Conservation (phyloP, 768 basidiomycete genomes). For the Phaeotremella skinneri region DNA sequence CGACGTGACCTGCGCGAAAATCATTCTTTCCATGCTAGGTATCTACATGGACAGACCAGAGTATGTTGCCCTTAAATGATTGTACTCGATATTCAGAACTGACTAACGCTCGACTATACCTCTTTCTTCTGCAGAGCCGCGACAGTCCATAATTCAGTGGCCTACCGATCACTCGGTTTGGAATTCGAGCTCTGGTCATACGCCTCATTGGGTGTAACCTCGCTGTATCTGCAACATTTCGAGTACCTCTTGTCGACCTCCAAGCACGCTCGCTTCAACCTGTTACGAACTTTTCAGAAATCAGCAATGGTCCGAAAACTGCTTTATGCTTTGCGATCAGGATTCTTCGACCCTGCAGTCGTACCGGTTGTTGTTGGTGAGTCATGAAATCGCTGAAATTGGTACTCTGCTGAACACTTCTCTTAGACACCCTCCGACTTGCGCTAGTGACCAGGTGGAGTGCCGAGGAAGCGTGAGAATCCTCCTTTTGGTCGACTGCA, state of each 20-base stretch:
- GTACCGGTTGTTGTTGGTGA: constrained; percentile 59
- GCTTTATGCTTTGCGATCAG: constrained; percentile 76
- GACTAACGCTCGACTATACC: constrained; percentile 2
- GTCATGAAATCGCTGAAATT: constrained; percentile 1
- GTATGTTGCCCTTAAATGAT: constrained; percentile 56
- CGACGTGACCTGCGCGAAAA: constrained; percentile 76
- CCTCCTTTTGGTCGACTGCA: neutral
- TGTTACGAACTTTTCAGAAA: constrained; percentile 69
- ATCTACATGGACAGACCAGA: constrained; percentile 77
- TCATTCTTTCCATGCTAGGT: constrained; percentile 79
- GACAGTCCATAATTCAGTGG: constrained; percentile 74
- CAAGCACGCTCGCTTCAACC: constrained; percentile 73
- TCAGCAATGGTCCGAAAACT: constrained; percentile 69
- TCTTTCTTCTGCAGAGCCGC: constrained; percentile 62
- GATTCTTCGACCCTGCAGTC: constrained; percentile 68
- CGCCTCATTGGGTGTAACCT: constrained; percentile 69
- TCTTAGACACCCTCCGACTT: constrained; percentile 29
- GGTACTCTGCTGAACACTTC: neutral
- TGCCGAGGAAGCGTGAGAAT: constrained; percentile 45
- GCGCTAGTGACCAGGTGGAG: constrained; percentile 44
- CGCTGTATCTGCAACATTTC: constrained; percentile 77
- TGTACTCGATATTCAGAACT: constrained; percentile 8
- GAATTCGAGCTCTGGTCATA: constrained; percentile 88
- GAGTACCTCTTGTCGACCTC: constrained; percentile 68
- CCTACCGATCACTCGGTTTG: constrained; percentile 77